A percentile compares a stretch with the other conserved stretches of the same genome.
Evolutionary conservation across 768 basidiomycete species (phyloP).

Genomic region (Mycena sanguinolenta): DNA sequence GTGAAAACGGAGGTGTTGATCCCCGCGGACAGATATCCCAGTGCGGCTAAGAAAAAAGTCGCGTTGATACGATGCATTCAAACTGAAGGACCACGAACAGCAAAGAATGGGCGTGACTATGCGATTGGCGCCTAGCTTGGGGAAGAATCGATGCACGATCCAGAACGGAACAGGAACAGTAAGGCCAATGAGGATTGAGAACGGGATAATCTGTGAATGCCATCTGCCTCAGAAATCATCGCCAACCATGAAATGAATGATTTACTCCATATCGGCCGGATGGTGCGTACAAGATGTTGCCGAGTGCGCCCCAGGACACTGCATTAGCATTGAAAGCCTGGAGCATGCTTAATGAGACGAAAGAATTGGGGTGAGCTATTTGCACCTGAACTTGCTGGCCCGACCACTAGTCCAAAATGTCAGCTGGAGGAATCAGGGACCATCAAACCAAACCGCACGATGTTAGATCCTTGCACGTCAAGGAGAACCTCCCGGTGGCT

Average conservation of each 20-base stretch:
- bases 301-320: constrained; percentile 65
- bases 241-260: not conserved
- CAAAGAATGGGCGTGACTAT: constrained; percentile 62
- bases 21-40: constrained; percentile 64
- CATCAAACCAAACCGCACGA: constrained; percentile 43
- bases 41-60: constrained; percentile 51
- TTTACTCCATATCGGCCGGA: constrained; percentile 58
- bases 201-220: constrained; percentile 42
- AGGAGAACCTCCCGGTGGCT: constrained; percentile 64
- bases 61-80: not conserved
- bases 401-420: constrained; percentile 43
- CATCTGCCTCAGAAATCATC: not conserved
- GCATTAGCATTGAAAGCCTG: constrained; percentile 60
- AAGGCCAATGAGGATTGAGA: constrained; percentile 59
- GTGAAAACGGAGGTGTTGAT: constrained; percentile 61
- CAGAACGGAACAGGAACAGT: constrained; percentile 67
- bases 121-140: constrained; percentile 59
- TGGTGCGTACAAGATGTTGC: constrained; percentile 59
- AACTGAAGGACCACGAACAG: constrained; percentile 37
- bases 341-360: not conserved
- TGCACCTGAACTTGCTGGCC: constrained; percentile 61
- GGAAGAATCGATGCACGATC: constrained; percentile 58
- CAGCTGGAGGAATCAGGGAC: not conserved
- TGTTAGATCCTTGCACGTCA: constrained; percentile 68
- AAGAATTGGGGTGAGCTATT: not conserved